phyloP scores from a whole-genome alignment of 352 stramenopile species.

The Phytophthora rubi region DNA sequence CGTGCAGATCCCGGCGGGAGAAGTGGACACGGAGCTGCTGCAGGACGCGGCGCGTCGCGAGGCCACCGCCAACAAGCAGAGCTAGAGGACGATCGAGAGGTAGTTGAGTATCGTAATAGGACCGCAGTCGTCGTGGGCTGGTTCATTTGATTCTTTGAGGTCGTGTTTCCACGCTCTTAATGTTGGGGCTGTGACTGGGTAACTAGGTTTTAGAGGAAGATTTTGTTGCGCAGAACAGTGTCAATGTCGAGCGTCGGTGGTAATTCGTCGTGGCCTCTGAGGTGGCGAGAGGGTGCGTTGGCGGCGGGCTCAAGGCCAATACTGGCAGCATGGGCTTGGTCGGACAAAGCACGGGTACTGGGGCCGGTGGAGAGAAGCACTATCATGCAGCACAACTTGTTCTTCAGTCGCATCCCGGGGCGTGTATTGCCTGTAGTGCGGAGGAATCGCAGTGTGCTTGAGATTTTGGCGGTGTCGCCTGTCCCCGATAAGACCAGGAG shows the following conservation, averaged over 20 bases:
- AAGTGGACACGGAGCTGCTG: conserved; percentile 98
- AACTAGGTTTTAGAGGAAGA: background rate
- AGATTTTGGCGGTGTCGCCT: background rate
- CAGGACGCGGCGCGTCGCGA: conserved; percentile 78
- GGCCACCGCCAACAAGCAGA: conserved; percentile 78
- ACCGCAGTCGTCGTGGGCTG: too few relatives aligned
- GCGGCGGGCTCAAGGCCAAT: background rate
- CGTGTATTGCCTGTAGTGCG: background rate
- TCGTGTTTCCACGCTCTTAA: too few relatives aligned
- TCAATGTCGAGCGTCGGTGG: conserved; percentile 1
- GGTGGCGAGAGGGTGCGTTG: background rate
- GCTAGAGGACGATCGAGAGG: conserved; percentile 19
- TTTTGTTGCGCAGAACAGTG: conserved; percentile 17
- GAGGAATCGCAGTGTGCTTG: background rate
- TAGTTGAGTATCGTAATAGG: too few relatives aligned
- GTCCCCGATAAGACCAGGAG: background rate
- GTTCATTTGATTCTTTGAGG: too few relatives aligned
- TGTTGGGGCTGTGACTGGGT: too few relatives aligned
- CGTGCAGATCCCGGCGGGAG: conserved; percentile 96
- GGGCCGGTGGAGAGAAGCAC: background rate
- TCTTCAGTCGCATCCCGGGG: background rate
- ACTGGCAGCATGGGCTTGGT: background rate
- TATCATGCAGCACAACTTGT: background rate
- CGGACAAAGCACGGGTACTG: background rate
- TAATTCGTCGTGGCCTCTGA: background rate